phyloP scores from a whole-genome alignment of 2,329 filamentous ascomycete genomes.

The Clarireedia sp. region DNA sequence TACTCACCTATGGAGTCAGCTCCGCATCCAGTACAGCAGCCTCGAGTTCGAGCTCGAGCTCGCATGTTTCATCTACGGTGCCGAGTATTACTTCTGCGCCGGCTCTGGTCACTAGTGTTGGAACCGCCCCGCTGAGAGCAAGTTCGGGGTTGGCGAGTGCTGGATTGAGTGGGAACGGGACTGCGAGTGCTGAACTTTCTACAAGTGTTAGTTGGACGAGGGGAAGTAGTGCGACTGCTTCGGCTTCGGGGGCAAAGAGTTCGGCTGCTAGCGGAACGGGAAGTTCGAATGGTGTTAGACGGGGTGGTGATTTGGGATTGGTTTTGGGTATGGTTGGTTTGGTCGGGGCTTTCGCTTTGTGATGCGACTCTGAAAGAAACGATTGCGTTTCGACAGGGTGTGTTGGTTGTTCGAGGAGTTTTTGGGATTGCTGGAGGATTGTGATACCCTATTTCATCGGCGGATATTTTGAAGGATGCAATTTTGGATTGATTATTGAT shows the following conservation, averaged over 20 bases:
- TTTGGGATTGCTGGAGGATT: too few relatives aligned
- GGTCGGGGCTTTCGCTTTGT: not conserved
- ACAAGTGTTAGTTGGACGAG: not conserved
- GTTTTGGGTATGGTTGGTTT: not conserved
- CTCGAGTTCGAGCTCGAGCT: not conserved
- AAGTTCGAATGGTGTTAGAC: not conserved
- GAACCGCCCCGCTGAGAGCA: not conserved
- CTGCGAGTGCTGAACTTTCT: not conserved
- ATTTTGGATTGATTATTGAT: too few relatives aligned
- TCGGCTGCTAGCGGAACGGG: not conserved
- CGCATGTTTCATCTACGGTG: not conserved
- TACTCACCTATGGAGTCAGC: slow-evolving; percentile 12
- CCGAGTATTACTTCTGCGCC: not conserved
- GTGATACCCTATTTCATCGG: too few relatives aligned
- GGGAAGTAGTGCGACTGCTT: not conserved
- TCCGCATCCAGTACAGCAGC: not conserved
- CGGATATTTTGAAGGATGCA: too few relatives aligned
- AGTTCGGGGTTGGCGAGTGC: not conserved
- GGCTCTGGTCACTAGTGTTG: not conserved
- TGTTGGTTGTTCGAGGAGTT: too few relatives aligned
- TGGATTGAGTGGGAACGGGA: not conserved
- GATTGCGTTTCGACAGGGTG: too few relatives aligned
- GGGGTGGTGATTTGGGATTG: not conserved
- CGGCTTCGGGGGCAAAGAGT: not conserved
- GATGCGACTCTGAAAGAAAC: not conserved